Conservation (phyloP, 2,329 filamentous ascomycete genomes). For the Apiospora malaysiana region DNA sequence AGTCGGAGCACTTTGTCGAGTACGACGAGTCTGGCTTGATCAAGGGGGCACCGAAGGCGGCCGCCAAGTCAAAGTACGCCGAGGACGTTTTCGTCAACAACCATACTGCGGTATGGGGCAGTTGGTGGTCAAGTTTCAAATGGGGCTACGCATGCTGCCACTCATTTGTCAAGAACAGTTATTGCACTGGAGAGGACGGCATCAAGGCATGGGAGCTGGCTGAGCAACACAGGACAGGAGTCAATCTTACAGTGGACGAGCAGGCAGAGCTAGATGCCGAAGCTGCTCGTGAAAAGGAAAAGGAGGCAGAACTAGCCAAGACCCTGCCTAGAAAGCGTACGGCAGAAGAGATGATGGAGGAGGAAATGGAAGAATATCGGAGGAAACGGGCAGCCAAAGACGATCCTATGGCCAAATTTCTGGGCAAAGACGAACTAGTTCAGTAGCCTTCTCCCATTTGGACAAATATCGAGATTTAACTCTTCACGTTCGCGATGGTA, state of each 20-base stretch:
- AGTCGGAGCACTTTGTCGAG: slow-evolving; percentile 88
- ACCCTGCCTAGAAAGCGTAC: slow-evolving; percentile 69
- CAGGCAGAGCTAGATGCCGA: slow-evolving; percentile 32
- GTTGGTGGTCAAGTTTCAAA: slow-evolving; percentile 94
- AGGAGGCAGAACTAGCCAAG: slow-evolving; percentile 29
- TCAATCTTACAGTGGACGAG: slow-evolving; percentile 44
- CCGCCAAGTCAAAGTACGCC: slow-evolving; percentile 86
- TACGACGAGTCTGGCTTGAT: slow-evolving; percentile 90
- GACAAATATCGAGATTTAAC: not conserved
- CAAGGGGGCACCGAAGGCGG: slow-evolving; percentile 81
- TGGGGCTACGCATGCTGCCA: slow-evolving; percentile 98
- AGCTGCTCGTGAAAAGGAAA: slow-evolving; percentile 24
- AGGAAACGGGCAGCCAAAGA: slow-evolving; percentile 74
- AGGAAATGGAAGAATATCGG: slow-evolving; percentile 86
- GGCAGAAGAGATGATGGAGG: slow-evolving; percentile 81
- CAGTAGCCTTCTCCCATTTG: slow-evolving; percentile 36
- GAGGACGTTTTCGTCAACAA: slow-evolving; percentile 92
- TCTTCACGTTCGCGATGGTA: not conserved
- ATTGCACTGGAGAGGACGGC: slow-evolving; percentile 92
- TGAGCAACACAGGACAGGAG: slow-evolving; percentile 63
- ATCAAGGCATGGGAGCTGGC: slow-evolving; percentile 81
- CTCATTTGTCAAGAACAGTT: slow-evolving; percentile 93
- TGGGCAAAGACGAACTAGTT: slow-evolving; percentile 74
- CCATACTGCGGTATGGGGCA: slow-evolving; percentile 91
- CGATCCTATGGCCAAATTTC: slow-evolving; percentile 85